A percentile compares a stretch with the other conserved stretches of the same genome.
Conservation (phyloP, 1,139 yeast genomes). For the Zygosaccharomyces pseudobailii region DNA sequence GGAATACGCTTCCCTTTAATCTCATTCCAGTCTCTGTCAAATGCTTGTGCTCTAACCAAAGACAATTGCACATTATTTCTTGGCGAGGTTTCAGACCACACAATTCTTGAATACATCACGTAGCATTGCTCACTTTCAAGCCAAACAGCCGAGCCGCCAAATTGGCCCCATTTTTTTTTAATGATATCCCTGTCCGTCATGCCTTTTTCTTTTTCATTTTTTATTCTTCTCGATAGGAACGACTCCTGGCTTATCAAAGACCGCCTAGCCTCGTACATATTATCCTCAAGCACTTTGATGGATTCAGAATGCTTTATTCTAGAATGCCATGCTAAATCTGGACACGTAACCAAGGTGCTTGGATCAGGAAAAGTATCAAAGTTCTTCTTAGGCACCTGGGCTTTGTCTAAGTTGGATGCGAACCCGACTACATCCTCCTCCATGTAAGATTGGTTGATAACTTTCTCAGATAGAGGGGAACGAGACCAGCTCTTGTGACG, state of each 20-base stretch:
- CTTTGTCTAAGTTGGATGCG: slow-evolving; percentile 21
- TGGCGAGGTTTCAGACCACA: slow-evolving; percentile 12
- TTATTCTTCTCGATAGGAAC: slow-evolving; percentile 6
- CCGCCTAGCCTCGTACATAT: slow-evolving; percentile 11
- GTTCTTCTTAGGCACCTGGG: neutral
- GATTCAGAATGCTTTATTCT: slow-evolving; percentile 8
- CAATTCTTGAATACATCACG: slow-evolving; percentile 16
- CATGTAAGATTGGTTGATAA: slow-evolving; percentile 4
- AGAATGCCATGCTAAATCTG: slow-evolving; percentile 4
- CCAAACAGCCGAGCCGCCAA: slow-evolving; percentile 25
- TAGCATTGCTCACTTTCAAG: slow-evolving; percentile 19
- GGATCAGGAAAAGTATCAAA: neutral
- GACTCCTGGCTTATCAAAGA: slow-evolving; percentile 4
- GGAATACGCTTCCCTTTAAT: slow-evolving; percentile 17
- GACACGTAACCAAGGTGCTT: neutral
- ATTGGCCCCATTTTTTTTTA: slow-evolving; percentile 18
- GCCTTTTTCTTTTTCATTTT: slow-evolving; percentile 7
- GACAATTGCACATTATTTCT: slow-evolving; percentile 15
- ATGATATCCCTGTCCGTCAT: slow-evolving; percentile 13
- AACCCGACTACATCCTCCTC: slow-evolving; percentile 23
- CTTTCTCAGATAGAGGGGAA: slow-evolving; percentile 7
- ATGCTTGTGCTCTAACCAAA: slow-evolving; percentile 19
- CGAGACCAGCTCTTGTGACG: slow-evolving; percentile 2
- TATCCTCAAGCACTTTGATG: slow-evolving; percentile 9
- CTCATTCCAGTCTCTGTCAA: slow-evolving; percentile 23